Base-by-base conservation (phyloP, 129 eudicot genomes). In the Arctium minus region DNA sequence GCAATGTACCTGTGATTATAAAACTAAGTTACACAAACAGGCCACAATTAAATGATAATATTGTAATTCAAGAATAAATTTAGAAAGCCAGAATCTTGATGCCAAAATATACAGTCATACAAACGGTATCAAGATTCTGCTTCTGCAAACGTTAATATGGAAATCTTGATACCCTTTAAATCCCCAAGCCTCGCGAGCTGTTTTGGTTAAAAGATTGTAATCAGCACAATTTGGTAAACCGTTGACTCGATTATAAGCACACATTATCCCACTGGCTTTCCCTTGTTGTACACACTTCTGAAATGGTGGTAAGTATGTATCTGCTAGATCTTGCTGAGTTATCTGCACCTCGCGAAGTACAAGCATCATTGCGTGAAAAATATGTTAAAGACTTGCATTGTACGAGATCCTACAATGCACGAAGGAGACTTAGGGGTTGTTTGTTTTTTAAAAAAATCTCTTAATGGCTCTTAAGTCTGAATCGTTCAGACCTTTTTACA, bases 171-270 rank as follows among this genome's bases (percentile, higher is more conserved):
- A 88, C 91, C 91, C 91, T 29, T 86, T 73, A 60, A 88, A 88
- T 1, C 44, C 78, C 89, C 89, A 88, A 32, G 71, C 73, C 53
- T 85, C 86, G 10, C 97, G 93, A 42, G 97, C 97, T 0, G 90
- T 87, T 67, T 88, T 85, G 36, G 97, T 92, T 31, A 94, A 87
- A 72, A 94, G 96, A 85, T 92, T 86, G 82, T 88, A 84, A 77
- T 94, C 91, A 56, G 98, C 98, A 79, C 98, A 94, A 79, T 86
- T 91, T 68, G 98, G 98, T 62, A 94, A 78, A 5, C 97, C 97
- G 62, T 94, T 94, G 30, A 94, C 94, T 6, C 92, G 87, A 76
- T 94, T 91, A 81, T 94, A 92, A 70, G 98, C 97, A 72, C 98
- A 94, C 98, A 93, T 93, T 79, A 93, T 86, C 32, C 96, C 91